Evolutionary conservation across 2,329 filamentous ascomycete genomes (phyloP), one percentile per base, ranked within the genome.

Genomic region (Magnaporthales sp.): DNA sequence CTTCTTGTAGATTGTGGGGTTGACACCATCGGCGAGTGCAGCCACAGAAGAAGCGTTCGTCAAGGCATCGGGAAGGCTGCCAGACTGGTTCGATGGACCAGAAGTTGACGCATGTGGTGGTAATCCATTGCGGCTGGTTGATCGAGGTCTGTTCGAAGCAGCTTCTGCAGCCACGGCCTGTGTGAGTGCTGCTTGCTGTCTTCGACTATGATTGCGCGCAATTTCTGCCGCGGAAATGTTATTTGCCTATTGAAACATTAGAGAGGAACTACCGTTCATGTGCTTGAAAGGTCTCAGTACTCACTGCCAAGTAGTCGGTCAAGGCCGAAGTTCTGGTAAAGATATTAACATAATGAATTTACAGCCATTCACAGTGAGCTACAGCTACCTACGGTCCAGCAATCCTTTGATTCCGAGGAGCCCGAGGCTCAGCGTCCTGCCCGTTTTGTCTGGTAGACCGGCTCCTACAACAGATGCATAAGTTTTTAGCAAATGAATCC

Each of bases 191-290:
- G 72, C 71, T 70, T 70, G 76, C 74, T 66, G 70, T 8, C 68
- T 67, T 67, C 75, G 74, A 58, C 24, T 31, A 22, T 70, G 71
- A 32, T 66, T 56, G 67, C 51, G 61, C 19, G 81, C 80, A 67
- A 87, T 87, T 67, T 84, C 81, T 30, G 79, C 75, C 2, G 85
- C 84, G 26, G 86, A 91, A 70, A 92, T 92, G 72, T 91, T 91
- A 75, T 91, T 88, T 2, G 89, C 86, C 84, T 89, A 24, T 8
- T 27, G 11, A 26, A 27, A 13, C 26, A 26, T 60, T 15, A 30
- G n/a, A 46, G n/a, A 15, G 11, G 7, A 1, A 27, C 26, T n/a
- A n/a, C 29, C 60, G 22, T 22, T 62, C 30, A 9, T 4, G 46
- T 51, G 8, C 15, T 63, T 22, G 15, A 58, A 56, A 27, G 11